A percentile compares a stretch with the other conserved stretches of the same genome.
phyloP scores from a whole-genome alignment of 2,329 filamentous ascomycete genomes.

The Tolypocladium tropicale region DNA sequence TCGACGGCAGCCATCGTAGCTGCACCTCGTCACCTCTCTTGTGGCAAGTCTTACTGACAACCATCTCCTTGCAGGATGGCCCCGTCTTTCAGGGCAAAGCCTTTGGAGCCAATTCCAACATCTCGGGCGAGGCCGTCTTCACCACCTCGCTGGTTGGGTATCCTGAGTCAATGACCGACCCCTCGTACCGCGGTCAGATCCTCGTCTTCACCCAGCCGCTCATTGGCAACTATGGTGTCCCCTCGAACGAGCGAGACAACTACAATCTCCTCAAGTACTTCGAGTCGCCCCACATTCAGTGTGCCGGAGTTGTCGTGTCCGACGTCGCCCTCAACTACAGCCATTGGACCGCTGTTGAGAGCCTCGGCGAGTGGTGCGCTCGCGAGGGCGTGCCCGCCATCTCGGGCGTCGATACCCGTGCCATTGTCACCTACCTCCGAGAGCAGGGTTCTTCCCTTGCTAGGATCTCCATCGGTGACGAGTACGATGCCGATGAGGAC shows the following conservation, averaged over 20 bases:
- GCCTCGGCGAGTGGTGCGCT: slow-evolving; percentile 86
- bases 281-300: slow-evolving; percentile 95
- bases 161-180: slow-evolving; percentile 87
- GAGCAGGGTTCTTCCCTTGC: slow-evolving; percentile 95
- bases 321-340: slow-evolving; percentile 91
- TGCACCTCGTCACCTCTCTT: not conserved
- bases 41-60: not conserved
- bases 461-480: slow-evolving; percentile 87
- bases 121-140: slow-evolving; percentile 97
- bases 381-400: slow-evolving; percentile 94
- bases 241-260: slow-evolving; percentile 73
- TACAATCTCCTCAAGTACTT: slow-evolving; percentile 94
- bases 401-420: slow-evolving; percentile 92
- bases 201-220: slow-evolving; percentile 96
- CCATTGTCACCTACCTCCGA: slow-evolving; percentile 88
- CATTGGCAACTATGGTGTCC: slow-evolving; percentile 98
- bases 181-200: slow-evolving; percentile 87
- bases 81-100: slow-evolving; percentile 94
- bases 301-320: slow-evolving; percentile 88
- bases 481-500: slow-evolving; percentile 97
- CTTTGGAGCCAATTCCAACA: slow-evolving; percentile 92
- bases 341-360: slow-evolving; percentile 98
- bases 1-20: slow-evolving; percentile 5
- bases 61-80: slow-evolving; percentile 53
- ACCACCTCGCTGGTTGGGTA: slow-evolving; percentile 97